These are phyloP conservation scores for Hericium erinaceus DNA, from an alignment of 768 basidiomycete species.

Conservation along the genomic window DNA sequence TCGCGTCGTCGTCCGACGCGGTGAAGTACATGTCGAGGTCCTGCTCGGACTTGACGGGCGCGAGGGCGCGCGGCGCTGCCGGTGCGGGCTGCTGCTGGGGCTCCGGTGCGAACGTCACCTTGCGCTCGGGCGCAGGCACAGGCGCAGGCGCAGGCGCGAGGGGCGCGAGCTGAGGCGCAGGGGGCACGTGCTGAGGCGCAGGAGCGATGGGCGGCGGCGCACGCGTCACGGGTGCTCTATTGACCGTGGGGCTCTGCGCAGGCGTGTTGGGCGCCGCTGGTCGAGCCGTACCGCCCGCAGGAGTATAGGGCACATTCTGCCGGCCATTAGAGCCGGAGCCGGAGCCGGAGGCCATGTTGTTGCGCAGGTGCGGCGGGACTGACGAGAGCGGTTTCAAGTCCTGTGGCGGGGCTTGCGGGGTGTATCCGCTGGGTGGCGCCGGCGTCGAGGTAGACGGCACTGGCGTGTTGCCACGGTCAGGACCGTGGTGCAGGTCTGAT, in stretches of 20 bases:
- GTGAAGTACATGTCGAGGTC: constrained; percentile 38
- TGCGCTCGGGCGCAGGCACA: not conserved
- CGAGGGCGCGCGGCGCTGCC: constrained; percentile 1
- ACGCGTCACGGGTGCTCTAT: not conserved
- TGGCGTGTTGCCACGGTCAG: constrained; percentile 52
- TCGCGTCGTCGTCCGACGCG: constrained; percentile 55
- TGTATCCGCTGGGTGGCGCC: not conserved
- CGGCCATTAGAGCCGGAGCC: constrained; percentile 7
- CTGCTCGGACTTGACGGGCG: constrained; percentile 1
- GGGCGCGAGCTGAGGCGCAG: not conserved
- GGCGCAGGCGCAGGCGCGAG: not conserved
- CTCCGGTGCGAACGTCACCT: not conserved
- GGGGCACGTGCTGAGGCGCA: not conserved
- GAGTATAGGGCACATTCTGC: constrained; percentile 6
- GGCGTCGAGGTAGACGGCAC: constrained; percentile 15
- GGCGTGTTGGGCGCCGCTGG: not conserved
- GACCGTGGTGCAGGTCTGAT: constrained; percentile 56
- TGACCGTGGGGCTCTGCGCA: not conserved
- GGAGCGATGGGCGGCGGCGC: too few relatives aligned
- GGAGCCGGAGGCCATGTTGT: not conserved
- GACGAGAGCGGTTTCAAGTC: constrained; percentile 20
- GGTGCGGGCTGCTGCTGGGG: not conserved
- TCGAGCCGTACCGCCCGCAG: constrained; percentile 1
- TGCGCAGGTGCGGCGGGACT: constrained; percentile 32
- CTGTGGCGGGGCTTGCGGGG: constrained; percentile 2